Evolutionary conservation across 306 rosid genomes (phyloP).

Genomic region (Luffa acutangula): DNA sequence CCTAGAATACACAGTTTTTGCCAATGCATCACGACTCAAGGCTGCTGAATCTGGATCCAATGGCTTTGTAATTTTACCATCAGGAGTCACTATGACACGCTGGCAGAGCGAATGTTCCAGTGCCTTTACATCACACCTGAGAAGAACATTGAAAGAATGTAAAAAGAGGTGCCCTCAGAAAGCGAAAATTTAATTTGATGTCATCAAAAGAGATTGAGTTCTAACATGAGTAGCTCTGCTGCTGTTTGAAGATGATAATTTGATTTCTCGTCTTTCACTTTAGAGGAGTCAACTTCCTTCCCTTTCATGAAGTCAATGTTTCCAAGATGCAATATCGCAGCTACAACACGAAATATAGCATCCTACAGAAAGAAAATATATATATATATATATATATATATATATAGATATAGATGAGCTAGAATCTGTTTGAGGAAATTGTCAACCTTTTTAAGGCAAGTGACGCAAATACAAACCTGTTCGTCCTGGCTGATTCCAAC

Average conservation of each 20-base stretch:
- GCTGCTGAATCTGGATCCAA: constrained; percentile 61
- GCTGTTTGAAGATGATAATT: constrained; percentile 51
- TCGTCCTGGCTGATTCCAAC: constrained; percentile 80
- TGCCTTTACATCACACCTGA: constrained; percentile 60
- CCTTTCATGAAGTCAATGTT: constrained; percentile 67
- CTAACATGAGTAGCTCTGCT: constrained; percentile 69
- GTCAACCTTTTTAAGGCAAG: constrained; percentile 10
- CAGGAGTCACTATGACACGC: constrained; percentile 89
- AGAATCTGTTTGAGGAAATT: not conserved
- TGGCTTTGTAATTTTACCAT: constrained; percentile 74
- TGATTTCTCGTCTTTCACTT: constrained; percentile 68
- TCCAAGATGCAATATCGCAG: constrained; percentile 83
- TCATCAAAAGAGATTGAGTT: constrained; percentile 9
- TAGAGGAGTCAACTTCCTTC: constrained; percentile 65
- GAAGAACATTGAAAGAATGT: constrained; percentile 13
- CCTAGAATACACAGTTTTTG: constrained; percentile 66
- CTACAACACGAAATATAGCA: constrained; percentile 77
- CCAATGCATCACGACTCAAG: constrained; percentile 73
- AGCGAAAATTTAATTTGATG: not conserved
- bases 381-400: too few relatives aligned
- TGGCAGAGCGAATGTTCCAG: constrained; percentile 73
- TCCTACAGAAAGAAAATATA: constrained; percentile 26
- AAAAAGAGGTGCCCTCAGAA: not conserved
- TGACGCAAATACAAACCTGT: constrained; percentile 35
- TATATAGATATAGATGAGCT: not conserved